Base-by-base conservation (phyloP, 257 asterid genomes). In the Eustoma russellianum region DNA sequence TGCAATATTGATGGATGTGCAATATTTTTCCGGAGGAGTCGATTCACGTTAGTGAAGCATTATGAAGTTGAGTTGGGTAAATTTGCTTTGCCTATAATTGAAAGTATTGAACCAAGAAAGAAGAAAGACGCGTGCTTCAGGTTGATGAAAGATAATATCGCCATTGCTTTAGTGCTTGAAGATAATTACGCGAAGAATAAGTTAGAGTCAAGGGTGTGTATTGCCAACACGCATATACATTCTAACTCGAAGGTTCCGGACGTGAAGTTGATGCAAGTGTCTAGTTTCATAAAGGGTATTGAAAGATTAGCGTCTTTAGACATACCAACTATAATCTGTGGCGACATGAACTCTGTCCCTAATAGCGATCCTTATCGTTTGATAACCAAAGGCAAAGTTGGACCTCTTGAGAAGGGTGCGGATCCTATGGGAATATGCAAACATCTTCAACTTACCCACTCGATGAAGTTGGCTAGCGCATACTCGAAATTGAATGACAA, bases 271-370 rank as follows among this genome's bases (percentile, higher is more conserved):
- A 24, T 49, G 18, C 53, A 49, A 49, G 34, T 49, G 18, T 13
- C 28, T 33, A 49, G 28, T 9, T 33, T 49, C 5, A 49, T 49
- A 2, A 49, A n/a, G 53, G 53, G 53, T 9, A 30, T 49, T 9
- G 53, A 49, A 18, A 49, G 28, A 33, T 17, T 49, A 10, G 53
- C 10, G 2, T 17, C 53, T 49, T 49, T n/a, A 49, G 53, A 15
- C n/a, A 7, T 49, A 17, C 53, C 53, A 9, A 18, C 28, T 16
- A 17, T 49, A 33, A 2, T 49, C 17, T 49, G 53, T 13, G 53
- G 53, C 17, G 53, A 49, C 34, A 49, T 49, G 53, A 49, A 49
- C 17, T 49, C 53, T 49, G 11, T 49, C 13, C 53, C 53, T 49
- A 33, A 33, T 17, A 49, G 53, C 6, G 53, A 49, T 49, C 53